Evolutionary conservation across 352 stramenopile species (phyloP).

Genomic region (Pythium dissimile): DNA sequence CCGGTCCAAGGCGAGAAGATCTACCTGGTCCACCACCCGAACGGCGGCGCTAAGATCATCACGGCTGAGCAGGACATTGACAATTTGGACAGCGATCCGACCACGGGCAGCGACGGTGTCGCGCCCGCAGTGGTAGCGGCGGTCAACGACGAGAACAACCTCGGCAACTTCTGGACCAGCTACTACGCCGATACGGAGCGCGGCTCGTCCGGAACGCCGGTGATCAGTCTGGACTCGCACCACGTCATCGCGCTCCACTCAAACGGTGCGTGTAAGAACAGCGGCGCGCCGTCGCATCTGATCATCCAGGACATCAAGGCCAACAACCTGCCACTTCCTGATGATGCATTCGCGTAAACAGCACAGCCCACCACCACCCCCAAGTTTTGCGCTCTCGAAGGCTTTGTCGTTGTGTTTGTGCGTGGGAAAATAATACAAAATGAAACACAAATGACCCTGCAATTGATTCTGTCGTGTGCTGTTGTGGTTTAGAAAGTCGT

Average conservation of each 20-base stretch:
- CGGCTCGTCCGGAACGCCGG: conserved; percentile 28
- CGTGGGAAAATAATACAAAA: background rate
- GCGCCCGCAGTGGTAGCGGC: conserved; percentile 17
- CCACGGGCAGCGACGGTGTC: conserved; percentile 13
- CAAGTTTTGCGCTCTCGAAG: background rate
- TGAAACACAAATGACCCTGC: too few relatives aligned
- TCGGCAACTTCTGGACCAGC: conserved; percentile 25
- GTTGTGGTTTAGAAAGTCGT: too few relatives aligned
- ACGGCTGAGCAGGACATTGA: conserved; percentile 27
- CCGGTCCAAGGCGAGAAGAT: conserved; percentile 24
- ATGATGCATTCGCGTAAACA: conserved; percentile 36
- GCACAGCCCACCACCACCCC: too few relatives aligned
- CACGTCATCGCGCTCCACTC: conserved; percentile 31
- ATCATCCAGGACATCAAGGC: conserved; percentile 36
- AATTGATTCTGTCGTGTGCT: too few relatives aligned
- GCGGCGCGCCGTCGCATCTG: conserved; percentile 30
- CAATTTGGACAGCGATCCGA: conserved; percentile 29
- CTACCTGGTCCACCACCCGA: conserved; percentile 31
- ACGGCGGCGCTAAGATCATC: conserved; percentile 31
- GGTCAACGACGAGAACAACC: conserved; percentile 25
- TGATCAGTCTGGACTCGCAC: conserved; percentile 23
- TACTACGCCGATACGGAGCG: conserved; percentile 36
- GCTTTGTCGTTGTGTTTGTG: background rate
- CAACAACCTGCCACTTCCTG: conserved; percentile 30
- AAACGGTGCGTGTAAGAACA: conserved; percentile 31